Percentiles rank a stretch among this genome's conserved stretches.
phyloP scores from a whole-genome alignment of 306 rosid genomes.

The Castanea mollissima region DNA sequence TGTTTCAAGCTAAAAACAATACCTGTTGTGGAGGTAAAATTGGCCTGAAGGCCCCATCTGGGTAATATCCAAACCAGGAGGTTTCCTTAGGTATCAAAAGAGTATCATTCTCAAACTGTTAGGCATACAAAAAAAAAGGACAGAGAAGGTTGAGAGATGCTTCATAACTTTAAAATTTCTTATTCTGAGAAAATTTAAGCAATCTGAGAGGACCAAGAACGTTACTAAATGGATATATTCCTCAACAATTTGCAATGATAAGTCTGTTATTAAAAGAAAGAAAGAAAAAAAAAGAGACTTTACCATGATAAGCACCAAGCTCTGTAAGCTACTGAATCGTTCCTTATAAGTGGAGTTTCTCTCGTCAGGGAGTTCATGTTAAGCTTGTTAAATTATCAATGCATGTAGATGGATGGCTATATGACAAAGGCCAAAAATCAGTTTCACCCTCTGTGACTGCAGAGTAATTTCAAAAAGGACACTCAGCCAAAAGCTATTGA shows the following conservation, averaged over 20 bases:
- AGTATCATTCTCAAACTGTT: slow-evolving; percentile 72
- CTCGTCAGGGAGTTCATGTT: slow-evolving; percentile 62
- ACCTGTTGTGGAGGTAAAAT: slow-evolving; percentile 63
- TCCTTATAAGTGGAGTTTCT: slow-evolving; percentile 75
- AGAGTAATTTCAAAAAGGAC: neutral
- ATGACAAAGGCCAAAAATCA: neutral
- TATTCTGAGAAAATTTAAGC: slow-evolving; percentile 12
- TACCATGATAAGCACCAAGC: slow-evolving; percentile 91
- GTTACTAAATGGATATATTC: neutral
- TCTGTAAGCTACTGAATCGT: slow-evolving; percentile 67
- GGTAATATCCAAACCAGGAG: slow-evolving; percentile 89
- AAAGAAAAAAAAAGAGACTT: neutral
- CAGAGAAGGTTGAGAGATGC: neutral
- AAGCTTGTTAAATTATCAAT: slow-evolving; percentile 28
- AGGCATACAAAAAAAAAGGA: slow-evolving; percentile 3
- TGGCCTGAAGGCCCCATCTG: slow-evolving; percentile 67
- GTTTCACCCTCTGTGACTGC: neutral
- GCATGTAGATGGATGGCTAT: neutral
- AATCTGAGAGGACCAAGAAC: slow-evolving; percentile 7
- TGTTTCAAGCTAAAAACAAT: neutral
- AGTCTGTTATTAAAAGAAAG: neutral
- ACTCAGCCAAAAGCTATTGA: neutral
- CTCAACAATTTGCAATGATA: neutral
- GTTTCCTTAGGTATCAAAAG: slow-evolving; percentile 84
- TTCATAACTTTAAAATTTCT: no score